Conservation (phyloP, 2,329 filamentous ascomycete genomes). For the Claviceps africana region DNA sequence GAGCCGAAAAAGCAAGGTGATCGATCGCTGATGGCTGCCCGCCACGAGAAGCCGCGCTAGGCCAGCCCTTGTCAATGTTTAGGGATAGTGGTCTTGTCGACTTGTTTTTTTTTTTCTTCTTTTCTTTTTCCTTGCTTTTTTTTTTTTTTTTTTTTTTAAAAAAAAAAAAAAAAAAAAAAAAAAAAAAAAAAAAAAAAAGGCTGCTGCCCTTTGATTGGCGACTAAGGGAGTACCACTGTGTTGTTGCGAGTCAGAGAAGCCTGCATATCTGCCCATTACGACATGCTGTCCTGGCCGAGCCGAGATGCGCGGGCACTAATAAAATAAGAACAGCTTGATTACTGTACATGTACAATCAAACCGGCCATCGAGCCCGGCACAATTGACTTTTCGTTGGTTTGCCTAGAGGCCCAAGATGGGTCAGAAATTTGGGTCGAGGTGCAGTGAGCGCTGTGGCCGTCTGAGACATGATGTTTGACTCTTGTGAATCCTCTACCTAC, state of each 20-base stretch:
- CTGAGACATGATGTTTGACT: neutral
- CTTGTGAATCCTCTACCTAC: neutral
- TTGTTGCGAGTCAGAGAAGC: neutral
- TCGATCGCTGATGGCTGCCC: no score
- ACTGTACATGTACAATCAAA: neutral
- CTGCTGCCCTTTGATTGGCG: neutral
- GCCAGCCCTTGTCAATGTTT: neutral
- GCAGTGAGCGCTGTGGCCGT: neutral
- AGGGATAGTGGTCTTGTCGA: neutral
- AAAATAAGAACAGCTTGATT: neutral
- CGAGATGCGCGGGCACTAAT: neutral
- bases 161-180: neutral
- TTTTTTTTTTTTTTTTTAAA: neutral
- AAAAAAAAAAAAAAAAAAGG: no score
- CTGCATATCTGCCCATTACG: neutral
- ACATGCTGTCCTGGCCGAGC: neutral
- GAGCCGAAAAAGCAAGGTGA: slow-evolving; percentile 6
- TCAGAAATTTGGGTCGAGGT: neutral
- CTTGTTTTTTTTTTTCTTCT: neutral
- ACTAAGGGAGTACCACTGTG: neutral
- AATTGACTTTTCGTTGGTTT: neutral
- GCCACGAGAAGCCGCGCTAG: slow-evolving; percentile 1
- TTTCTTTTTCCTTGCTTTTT: no score
- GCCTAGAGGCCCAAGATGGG: neutral
- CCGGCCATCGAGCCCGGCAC: no score